Evolutionary conservation across 257 asterid genomes (phyloP).

Genomic region (Knoxia roxburghii): DNA sequence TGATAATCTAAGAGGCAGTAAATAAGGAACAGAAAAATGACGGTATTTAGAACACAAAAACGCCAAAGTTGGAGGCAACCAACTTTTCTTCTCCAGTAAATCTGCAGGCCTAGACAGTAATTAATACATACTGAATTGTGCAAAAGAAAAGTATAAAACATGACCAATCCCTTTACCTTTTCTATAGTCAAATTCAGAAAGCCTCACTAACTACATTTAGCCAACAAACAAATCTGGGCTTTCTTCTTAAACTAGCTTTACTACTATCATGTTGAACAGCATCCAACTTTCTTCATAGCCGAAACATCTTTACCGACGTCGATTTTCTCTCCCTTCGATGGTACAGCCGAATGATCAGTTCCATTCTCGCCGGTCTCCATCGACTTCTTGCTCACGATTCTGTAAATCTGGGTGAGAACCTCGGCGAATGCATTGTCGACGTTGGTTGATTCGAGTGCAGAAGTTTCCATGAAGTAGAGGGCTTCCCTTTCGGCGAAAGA

Average conservation of each 20-base stretch:
- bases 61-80: no score
- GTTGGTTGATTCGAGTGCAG: conserved; percentile 72
- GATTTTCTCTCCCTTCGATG: conserved; percentile 69
- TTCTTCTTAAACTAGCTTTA: no score
- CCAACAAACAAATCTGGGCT: background rate
- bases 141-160: background rate
- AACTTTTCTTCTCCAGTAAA: background rate
- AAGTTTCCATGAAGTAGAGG: conserved; percentile 82
- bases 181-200: background rate
- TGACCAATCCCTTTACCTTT: background rate
- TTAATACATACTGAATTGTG: no score
- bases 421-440: conserved; percentile 72
- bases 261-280: conserved; percentile 60
- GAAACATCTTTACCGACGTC: conserved; percentile 69
- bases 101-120: conserved; percentile 8
- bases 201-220: no score
- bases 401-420: conserved; percentile 68
- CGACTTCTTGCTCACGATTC: conserved; percentile 65
- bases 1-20: no score
- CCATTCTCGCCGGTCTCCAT: conserved; percentile 56
- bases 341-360: conserved; percentile 34
- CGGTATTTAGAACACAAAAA: no score
- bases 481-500: conserved; percentile 75
- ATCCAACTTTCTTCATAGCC: conserved; percentile 56
- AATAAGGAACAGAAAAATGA: no score